A percentile compares a stretch with the other conserved stretches of the same genome.
Conservation (phyloP, 139 green algal genomes). For the Chlorella ohadii region DNA sequence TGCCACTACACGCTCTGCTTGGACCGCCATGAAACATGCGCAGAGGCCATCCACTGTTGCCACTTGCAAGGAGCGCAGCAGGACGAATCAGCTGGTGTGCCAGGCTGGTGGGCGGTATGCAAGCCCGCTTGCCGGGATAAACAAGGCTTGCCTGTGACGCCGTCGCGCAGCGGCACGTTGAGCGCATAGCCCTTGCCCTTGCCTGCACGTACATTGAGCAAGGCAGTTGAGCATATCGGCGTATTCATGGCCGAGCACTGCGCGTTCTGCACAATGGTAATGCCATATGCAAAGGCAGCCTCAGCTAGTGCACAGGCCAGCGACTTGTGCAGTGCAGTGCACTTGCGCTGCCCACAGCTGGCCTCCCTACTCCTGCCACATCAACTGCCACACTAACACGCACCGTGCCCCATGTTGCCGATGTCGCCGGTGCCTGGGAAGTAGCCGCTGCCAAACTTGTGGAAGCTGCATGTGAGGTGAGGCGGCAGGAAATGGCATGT, state of each 20-base stretch:
- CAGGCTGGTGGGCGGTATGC: conserved; percentile 65
- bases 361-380: too few species aligned
- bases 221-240: too few species aligned
- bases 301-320: background rate
- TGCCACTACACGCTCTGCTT: background rate
- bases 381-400: too few species aligned
- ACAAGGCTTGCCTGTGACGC: conserved; percentile 88
- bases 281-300: background rate
- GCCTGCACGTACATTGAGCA: conserved; percentile 30
- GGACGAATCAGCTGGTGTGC: too few species aligned
- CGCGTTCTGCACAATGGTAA: too few species aligned
- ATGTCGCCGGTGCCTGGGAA: conserved; percentile 96
- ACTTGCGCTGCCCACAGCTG: too few species aligned
- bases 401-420: conserved; percentile 79
- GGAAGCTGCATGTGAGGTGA: conserved; percentile 62
- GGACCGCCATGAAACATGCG: too few species aligned
- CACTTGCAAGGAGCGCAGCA: too few species aligned
- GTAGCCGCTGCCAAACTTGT: conserved; percentile 92
- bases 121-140: too few species aligned
- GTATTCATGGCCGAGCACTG: too few species aligned
- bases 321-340: too few species aligned
- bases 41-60: too few species aligned
- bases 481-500: background rate
- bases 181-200: conserved; percentile 55
- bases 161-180: conserved; percentile 80